phyloP scores from a whole-genome alignment of 345 rosid genomes.

The Corymbia maculata region DNA sequence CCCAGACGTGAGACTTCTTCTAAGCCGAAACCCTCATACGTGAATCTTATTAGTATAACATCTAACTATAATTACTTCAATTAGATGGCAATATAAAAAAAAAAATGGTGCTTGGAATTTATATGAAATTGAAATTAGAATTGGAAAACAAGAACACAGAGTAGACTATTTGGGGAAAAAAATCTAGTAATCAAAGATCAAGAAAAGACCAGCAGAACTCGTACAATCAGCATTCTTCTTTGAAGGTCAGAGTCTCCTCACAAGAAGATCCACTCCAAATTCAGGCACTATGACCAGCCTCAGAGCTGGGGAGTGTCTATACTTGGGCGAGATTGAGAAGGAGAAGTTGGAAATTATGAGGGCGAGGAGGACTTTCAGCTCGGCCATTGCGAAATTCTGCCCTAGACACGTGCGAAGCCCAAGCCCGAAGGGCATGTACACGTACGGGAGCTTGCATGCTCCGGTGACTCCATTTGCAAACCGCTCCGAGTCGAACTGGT shows the following conservation, averaged over 20 bases:
- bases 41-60: too few species aligned
- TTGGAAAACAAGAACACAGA: neutral
- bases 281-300: slow-evolving; percentile 2
- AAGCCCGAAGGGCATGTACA: slow-evolving; percentile 18
- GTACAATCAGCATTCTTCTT: neutral
- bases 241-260: neutral
- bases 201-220: neutral
- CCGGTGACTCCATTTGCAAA: slow-evolving; percentile 12
- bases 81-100: neutral
- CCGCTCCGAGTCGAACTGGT: slow-evolving; percentile 16
- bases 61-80: too few species aligned
- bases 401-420: slow-evolving; percentile 19
- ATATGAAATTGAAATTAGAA: neutral
- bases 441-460: slow-evolving; percentile 17
- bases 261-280: slow-evolving; percentile 2
- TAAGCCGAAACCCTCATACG: neutral
- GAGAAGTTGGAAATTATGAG: slow-evolving; percentile 14
- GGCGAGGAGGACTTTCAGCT: slow-evolving; percentile 15
- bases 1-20: too few species aligned
- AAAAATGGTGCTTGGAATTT: neutral
- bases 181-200: neutral
- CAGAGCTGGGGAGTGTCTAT: slow-evolving; percentile 13
- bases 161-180: neutral
- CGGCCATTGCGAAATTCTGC: slow-evolving; percentile 13
- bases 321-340: slow-evolving; percentile 17